Base-by-base conservation (phyloP, 768 basidiomycete genomes). In the Plicaturopsis crispa region DNA sequence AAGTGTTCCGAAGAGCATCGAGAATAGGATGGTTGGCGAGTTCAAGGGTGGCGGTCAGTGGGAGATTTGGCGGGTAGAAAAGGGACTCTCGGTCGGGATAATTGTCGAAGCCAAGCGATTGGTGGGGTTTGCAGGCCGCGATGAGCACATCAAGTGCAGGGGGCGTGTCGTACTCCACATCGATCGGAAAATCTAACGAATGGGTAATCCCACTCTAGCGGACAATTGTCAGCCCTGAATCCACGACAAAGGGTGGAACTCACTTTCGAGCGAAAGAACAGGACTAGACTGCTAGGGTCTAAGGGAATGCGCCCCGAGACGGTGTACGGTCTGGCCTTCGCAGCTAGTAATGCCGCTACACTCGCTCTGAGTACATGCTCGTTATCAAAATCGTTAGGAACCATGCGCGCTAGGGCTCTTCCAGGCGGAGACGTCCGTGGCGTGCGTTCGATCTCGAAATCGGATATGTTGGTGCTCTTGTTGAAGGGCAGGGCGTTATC, bases 201-300 rank as follows among this genome's bases (percentile, higher is more conserved):
- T 89, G 83, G 0, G 82, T 78, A 43, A 84, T 81, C 22, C 81
- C 84, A 43, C 77, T 78, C 85, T 89, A 44, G 34, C 5, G 31
- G n/a, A 12, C 24, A 21, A 36, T 21, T 38, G 21, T 20, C 10
- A 40, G 19, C 33, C 24, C 38, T 53, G 22, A 38, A 17, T 13
- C 18, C 35, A 22, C 18, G 19, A 20, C 30, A 24, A 31, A 26
- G 24, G 34, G 20, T 26, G 6, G 31, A 16, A 55, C 69, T 30
- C 46, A 80, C 86, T 73, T 83, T 82, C 28, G 83, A 76, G 16
- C 85, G 70, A 64, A 89, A 89, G 65, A 88, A 88, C 38, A 89
- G 60, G 10, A 76, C 72, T 24, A 86, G 61, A 43, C 73, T 72
- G 3, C 75, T 67, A 13, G 80, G 73, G 57, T 86, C 83, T 28